These are phyloP conservation scores for Boletus tomentosulus DNA, from an alignment of 768 basidiomycete genomes.

Conservation along the genomic window DNA sequence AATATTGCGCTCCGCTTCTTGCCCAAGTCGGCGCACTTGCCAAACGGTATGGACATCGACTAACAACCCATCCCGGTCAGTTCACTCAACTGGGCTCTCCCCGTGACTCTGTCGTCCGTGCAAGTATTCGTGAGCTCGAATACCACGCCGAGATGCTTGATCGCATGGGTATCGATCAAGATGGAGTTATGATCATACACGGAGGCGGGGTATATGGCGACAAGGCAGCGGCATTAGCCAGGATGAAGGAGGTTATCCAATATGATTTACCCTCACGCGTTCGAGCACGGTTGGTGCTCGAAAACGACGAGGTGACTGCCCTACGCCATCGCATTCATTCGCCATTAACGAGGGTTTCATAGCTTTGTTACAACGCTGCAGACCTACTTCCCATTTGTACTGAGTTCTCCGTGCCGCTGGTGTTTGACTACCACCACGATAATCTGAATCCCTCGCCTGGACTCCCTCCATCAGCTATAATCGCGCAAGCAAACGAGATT, in stretches of 20 bases:
- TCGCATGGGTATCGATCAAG: slow-evolving; percentile 73
- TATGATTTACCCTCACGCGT: slow-evolving; percentile 57
- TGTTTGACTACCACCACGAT: slow-evolving; percentile 84
- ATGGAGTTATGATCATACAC: slow-evolving; percentile 87
- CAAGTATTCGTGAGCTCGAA: slow-evolving; percentile 72
- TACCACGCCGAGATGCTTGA: slow-evolving; percentile 91
- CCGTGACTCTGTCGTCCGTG: slow-evolving; percentile 64
- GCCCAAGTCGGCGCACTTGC: slow-evolving; percentile 62
- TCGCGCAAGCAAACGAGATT: slow-evolving; percentile 69
- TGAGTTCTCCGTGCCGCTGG: slow-evolving; percentile 72
- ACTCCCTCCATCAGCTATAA: slow-evolving; percentile 59
- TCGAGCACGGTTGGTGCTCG: slow-evolving; percentile 75
- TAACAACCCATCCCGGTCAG: slow-evolving; percentile 89
- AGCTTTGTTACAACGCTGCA: slow-evolving; percentile 84
- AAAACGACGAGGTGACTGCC: slow-evolving; percentile 79
- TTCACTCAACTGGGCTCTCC: slow-evolving; percentile 82
- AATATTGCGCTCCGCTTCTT: slow-evolving; percentile 59
- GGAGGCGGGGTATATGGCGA: slow-evolving; percentile 84
- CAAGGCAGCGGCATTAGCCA: slow-evolving; percentile 62
- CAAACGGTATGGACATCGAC: slow-evolving; percentile 64
- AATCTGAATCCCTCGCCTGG: slow-evolving; percentile 55
- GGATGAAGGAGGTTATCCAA: slow-evolving; percentile 69
- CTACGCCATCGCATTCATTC: background rate
- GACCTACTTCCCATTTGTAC: slow-evolving; percentile 86
- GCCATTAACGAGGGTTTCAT: background rate